These are phyloP conservation scores for Globisporangium spiculum DNA, from an alignment of 352 stramenopile species.

Conservation along the genomic window DNA sequence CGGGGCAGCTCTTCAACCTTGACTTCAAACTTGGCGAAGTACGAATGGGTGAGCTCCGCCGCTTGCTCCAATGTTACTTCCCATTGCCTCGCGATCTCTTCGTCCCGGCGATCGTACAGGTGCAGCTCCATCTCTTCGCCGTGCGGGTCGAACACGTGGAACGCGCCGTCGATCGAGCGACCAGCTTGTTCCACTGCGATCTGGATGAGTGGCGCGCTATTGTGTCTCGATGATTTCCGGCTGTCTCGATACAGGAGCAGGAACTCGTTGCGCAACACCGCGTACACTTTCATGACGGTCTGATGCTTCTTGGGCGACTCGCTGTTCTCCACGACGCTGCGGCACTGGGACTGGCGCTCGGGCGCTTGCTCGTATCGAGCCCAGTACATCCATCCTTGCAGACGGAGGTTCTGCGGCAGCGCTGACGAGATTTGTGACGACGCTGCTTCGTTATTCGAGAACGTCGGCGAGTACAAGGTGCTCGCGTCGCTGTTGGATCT, in stretches of 20 bases:
- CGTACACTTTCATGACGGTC: conserved; percentile 40
- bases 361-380: conserved; percentile 19
- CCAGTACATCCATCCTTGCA: conserved; percentile 49
- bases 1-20: conserved; percentile 62
- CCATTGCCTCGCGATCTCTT: conserved; percentile 28
- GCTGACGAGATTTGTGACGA: conserved; percentile 7
- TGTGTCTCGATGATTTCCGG: conserved; percentile 18
- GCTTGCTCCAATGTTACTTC: conserved; percentile 53
- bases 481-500: conserved; percentile 9
- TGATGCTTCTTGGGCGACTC: conserved; percentile 15
- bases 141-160: conserved; percentile 35
- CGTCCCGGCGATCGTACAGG: conserved; percentile 43
- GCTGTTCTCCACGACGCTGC: neutral
- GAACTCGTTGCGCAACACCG: conserved; percentile 43
- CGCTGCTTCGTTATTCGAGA: neutral
- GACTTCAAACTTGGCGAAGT: conserved; percentile 63
- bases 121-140: conserved; percentile 41
- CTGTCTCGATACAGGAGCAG: conserved; percentile 36
- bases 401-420: conserved; percentile 20
- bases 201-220: conserved; percentile 31
- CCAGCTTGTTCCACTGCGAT: conserved; percentile 32
- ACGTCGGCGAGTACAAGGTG: conserved; percentile 9
- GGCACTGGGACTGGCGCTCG: neutral
- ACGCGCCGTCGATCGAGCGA: conserved; percentile 23
- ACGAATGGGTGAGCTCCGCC: conserved; percentile 47